Evolutionary conservation across 164 flowering plant genomes (phyloP), one percentile per base, ranked within the genome.

Genomic region (Stephania japonica): DNA sequence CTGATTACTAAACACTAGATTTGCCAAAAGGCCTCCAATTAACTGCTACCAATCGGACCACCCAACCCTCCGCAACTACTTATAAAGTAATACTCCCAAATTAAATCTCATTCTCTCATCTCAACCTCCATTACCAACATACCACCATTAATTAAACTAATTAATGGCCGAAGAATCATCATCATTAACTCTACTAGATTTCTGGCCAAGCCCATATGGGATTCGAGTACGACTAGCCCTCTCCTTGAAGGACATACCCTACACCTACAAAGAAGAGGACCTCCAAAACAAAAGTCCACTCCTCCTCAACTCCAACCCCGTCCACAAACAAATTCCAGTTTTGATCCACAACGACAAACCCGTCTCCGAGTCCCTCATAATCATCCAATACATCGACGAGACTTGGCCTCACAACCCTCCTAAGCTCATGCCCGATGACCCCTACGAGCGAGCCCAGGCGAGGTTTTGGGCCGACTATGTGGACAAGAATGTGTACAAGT

Each of bases 381-480:
- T 47, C 53, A 16, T 47, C 16, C 53, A 47, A 16, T 47, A 47
- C 53, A 47, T 47, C 53, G 53, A 47, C 53, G 53, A 47, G 53
- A 47, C 53, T 2, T 47, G 53, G 53, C 4, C 50, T 8, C 3
- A 32, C 38, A 44, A 9, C 10, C 38, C 12, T 8, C 12, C 27
- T 25, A 6, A 26, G 5, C 32, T 65, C 32, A 4, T 65, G 25
- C 67, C 67, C 38, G 6, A 6, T 3, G 67, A 25, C 12, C 32
- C 67, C 11, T 65, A 65, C 32, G 67, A n/a, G 67, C 25, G 67
- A 65, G 21, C 67, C 23, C 25, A 3, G 6, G 21, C 67, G 27
- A 65, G 67, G 67, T 65, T 65, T 13, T 65, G 67, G 67, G 67
- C 67, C 8, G 67, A 26, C 25, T 65, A 65, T 13, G 25, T 65